These are phyloP conservation scores for Pyrenula massariospora DNA, from an alignment of 495 filamentous ascomycete species.

Conservation along the genomic window DNA sequence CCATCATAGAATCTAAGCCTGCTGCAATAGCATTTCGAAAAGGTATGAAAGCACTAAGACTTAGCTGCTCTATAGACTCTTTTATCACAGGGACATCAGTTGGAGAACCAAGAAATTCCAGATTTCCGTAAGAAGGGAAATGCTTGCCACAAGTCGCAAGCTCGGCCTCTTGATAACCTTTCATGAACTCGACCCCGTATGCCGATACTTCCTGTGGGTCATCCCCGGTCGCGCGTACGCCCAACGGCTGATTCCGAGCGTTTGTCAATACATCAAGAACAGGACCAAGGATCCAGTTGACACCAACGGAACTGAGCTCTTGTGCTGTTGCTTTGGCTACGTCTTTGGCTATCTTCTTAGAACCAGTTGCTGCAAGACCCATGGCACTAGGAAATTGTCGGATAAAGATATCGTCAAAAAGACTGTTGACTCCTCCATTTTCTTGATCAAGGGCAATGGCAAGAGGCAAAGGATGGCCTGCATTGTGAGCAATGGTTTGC, in stretches of 20 bases:
- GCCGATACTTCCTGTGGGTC: conserved; percentile 84
- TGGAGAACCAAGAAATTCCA: conserved; percentile 81
- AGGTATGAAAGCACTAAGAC: conserved; percentile 69
- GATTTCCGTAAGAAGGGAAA: conserved; percentile 83
- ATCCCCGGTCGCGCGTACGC: conserved; percentile 72
- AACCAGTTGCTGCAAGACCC: conserved; percentile 79
- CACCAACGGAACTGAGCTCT: conserved; percentile 73
- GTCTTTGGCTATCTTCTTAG: conserved; percentile 62
- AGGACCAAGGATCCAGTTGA: conserved; percentile 85
- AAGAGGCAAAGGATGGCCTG: conserved; percentile 73
- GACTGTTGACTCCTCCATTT: conserved; percentile 88
- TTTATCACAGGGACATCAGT: conserved; percentile 86
- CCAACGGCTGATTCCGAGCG: conserved; percentile 73
- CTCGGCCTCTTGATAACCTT: conserved; percentile 78
- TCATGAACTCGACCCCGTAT: conserved; percentile 78
- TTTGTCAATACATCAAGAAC: conserved; percentile 87
- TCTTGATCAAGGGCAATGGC: conserved; percentile 83
- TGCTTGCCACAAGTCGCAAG: conserved; percentile 82
- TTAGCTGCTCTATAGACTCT: conserved; percentile 78
- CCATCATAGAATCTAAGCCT: conserved; percentile 84
- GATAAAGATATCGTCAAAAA: conserved; percentile 85
- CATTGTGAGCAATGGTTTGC: conserved; percentile 76
- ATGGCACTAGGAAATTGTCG: conserved; percentile 86
- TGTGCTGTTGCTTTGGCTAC: conserved; percentile 79
- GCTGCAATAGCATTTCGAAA: conserved; percentile 77